Conservation (phyloP, 1,284 basidiomycete genomes). For the Gymnopus androsaceus region DNA sequence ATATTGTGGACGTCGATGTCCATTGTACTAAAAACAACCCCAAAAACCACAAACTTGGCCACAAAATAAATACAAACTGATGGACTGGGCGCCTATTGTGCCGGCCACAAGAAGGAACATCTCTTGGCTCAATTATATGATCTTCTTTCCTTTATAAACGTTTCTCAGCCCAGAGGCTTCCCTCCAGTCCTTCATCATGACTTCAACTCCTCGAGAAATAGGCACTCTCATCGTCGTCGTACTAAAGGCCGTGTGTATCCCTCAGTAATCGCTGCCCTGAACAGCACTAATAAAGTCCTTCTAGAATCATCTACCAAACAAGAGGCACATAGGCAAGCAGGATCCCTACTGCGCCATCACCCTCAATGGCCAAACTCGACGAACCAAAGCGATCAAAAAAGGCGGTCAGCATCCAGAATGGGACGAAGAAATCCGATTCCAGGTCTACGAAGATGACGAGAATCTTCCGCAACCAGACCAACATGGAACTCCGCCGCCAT, state of each 20-base stretch:
- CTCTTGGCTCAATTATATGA: slow-evolving; percentile 2
- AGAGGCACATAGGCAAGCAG: slow-evolving; percentile 95
- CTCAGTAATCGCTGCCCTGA: slow-evolving; percentile 23
- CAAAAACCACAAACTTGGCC: too few relatives aligned
- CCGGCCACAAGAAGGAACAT: not conserved
- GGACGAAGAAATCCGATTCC: slow-evolving; percentile 98
- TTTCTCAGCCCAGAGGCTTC: slow-evolving; percentile 4
- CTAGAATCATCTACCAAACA: slow-evolving; percentile 91
- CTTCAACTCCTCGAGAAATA: slow-evolving; percentile 68
- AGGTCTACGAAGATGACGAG: slow-evolving; percentile 62
- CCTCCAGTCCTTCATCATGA: slow-evolving; percentile 37
- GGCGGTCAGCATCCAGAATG: slow-evolving; percentile 98
- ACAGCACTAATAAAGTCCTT: slow-evolving; percentile 20
- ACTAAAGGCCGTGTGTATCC: slow-evolving; percentile 83
- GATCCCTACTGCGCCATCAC: slow-evolving; percentile 90
- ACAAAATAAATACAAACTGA: too few relatives aligned
- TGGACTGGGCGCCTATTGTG: not conserved
- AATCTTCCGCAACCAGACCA: slow-evolving; percentile 26
- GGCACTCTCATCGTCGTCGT: slow-evolving; percentile 96
- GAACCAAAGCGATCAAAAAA: slow-evolving; percentile 90
- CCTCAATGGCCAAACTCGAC: slow-evolving; percentile 79
- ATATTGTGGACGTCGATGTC: too few relatives aligned
- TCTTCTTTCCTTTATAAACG: not conserved
- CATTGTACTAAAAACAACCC: too few relatives aligned
- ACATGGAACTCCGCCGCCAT: slow-evolving; percentile 57